Conservation (phyloP, 2,329 filamentous ascomycete genomes). For the Colletotrichum sp. region DNA sequence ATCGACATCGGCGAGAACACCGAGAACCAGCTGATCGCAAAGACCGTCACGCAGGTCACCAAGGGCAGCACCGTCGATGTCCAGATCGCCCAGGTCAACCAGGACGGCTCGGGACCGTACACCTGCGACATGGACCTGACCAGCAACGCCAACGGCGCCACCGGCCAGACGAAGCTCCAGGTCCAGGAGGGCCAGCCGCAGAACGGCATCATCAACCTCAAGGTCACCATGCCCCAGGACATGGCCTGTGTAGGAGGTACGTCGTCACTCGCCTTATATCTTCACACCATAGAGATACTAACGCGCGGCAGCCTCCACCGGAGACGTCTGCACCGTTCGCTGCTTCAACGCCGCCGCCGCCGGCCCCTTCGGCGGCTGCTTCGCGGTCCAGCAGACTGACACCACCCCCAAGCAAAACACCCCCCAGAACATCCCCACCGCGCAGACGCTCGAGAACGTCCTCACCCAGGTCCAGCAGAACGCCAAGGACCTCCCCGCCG, state of each 20-base stretch:
- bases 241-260: constrained; percentile 56
- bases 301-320: constrained; percentile 50
- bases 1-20: constrained; percentile 66
- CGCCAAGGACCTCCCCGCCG: constrained; percentile 50
- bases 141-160: constrained; percentile 48
- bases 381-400: constrained; percentile 62
- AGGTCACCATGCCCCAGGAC: constrained; percentile 54
- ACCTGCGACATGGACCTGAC: constrained; percentile 57
- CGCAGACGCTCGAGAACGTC: constrained; percentile 49
- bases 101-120: constrained; percentile 60
- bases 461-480: constrained; percentile 56
- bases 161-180: constrained; percentile 49
- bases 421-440: constrained; percentile 49
- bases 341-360: constrained; percentile 63
- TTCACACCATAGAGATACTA: too few species aligned
- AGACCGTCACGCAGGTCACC: constrained; percentile 54
- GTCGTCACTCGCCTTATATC: too few species aligned
- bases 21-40: constrained; percentile 52
- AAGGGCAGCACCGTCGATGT: constrained; percentile 49
- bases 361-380: constrained; percentile 63
- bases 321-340: constrained; percentile 64
- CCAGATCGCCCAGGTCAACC: constrained; percentile 59
- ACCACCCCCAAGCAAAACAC: constrained; percentile 44
- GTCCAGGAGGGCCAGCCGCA: constrained; percentile 63
- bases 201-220: constrained; percentile 61